A percentile compares a stretch with the other conserved stretches of the same genome.
Evolutionary conservation across 305 asterid genomes (phyloP).

Genomic region (Plantago coronopus): DNA sequence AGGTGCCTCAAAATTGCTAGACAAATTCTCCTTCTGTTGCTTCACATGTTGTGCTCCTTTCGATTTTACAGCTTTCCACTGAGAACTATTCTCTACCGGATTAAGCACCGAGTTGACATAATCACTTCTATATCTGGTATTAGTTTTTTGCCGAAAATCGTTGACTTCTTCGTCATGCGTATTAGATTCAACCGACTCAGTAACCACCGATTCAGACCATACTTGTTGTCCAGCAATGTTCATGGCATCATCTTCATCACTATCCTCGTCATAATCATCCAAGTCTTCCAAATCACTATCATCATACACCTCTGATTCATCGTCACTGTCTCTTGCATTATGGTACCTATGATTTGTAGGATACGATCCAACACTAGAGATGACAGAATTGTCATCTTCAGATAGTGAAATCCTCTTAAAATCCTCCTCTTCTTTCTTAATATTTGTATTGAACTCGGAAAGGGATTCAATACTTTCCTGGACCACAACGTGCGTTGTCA

Average conservation of each 20-base stretch:
- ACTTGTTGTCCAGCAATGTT: constrained; percentile 34
- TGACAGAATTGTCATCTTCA: constrained; percentile 46
- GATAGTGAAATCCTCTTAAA: constrained; percentile 31
- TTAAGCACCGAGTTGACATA: constrained; percentile 70
- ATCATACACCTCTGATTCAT: constrained; percentile 61
- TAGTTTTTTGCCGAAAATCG: constrained; percentile 30
- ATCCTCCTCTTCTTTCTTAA: constrained; percentile 32
- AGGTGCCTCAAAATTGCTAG: constrained; percentile 36
- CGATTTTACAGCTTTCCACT: constrained; percentile 75
- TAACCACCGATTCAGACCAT: constrained; percentile 49
- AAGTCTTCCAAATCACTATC: constrained; percentile 67
- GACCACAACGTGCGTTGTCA: constrained; percentile 56
- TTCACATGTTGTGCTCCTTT: constrained; percentile 34
- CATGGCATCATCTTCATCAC: constrained; percentile 37
- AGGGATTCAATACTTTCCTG: constrained; percentile 58
- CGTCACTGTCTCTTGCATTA: constrained; percentile 74
- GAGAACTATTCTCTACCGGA: constrained; percentile 80
- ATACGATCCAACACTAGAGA: constrained; percentile 63
- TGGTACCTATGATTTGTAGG: constrained; percentile 86
- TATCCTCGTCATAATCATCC: constrained; percentile 34
- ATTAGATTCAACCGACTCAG: constrained; percentile 52
- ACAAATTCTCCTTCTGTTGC: constrained; percentile 70
- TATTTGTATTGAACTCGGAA: constrained; percentile 28
- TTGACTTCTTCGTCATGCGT: constrained; percentile 41
- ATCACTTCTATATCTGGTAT: constrained; percentile 61